Base-by-base conservation (phyloP, 495 filamentous ascomycete species). In the Polyplosphaeria fusca region DNA sequence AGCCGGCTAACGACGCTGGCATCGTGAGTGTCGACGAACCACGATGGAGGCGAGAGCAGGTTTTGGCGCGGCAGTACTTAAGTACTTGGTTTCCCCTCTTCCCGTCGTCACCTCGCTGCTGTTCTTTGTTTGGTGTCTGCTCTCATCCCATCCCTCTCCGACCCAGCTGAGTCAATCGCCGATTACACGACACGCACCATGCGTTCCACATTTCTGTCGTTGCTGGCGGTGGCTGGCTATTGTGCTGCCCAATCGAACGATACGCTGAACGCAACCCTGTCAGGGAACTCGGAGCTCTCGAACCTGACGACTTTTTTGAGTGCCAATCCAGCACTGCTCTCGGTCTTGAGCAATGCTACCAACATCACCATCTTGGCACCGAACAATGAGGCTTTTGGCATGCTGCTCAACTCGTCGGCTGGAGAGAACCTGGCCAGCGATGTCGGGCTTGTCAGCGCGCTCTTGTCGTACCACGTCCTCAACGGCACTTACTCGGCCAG, bases 341-440 rank as follows among this genome's bases (percentile, higher is more conserved):
- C 63, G 1, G 45, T 70, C 0, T 64, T 86, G n/a, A 63, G 63
- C 26, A 53, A 32, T n/a, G 71, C 77, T 4, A 52, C 56, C 2
- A 79, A 84, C 61, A 71, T 88, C 63, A 88, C 85, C 13, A 72
- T 87, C 45, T 70, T 88, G 7, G 85, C 85, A 0, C 85, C 86
- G 0, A 76, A 68, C 68, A 82, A 88, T 65, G 67, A 77, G 23
- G 84, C 86, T 1, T 68, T 88, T 18, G 37, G 41, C 3, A 64
- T 66, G 16, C 66, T 82, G 27, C 66, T 73, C 7, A 64, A 69
- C 51, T 65, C 63, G 5, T 40, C 65, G 0, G 63, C 52, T 2
- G 68, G 70, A 1, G 49, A 63, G 14, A 64, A 66, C 20, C 37
- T 67, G 4, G 39, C 64, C 22, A 60, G 66, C 3, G 68, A 80